Conservation (phyloP, 164 flowering plant genomes). For the Stephania yunnanensis region DNA sequence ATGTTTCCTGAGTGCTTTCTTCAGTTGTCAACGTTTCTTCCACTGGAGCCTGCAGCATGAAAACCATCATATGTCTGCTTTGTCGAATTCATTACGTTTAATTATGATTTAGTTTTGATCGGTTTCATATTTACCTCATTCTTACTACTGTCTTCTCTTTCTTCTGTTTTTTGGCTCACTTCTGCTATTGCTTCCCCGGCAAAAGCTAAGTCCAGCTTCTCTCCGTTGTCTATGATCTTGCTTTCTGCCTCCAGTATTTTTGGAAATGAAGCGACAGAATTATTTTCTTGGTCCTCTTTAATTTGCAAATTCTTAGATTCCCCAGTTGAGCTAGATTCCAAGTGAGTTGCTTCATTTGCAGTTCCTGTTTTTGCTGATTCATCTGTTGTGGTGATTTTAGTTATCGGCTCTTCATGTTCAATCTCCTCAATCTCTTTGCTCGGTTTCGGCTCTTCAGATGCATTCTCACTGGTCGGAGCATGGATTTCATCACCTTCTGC, state of each 20-base stretch:
- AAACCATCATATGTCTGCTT: constrained; percentile 6
- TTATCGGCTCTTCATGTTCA: constrained; percentile 10
- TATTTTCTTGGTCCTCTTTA: constrained; percentile 5
- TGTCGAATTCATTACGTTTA: neutral
- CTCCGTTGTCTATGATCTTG: constrained; percentile 11
- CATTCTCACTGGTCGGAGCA: constrained; percentile 3
- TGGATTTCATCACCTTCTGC: constrained; percentile 9
- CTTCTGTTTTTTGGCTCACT: neutral
- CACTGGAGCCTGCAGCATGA: constrained; percentile 20
- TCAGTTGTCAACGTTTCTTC: constrained; percentile 13
- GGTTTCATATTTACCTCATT: constrained; percentile 14
- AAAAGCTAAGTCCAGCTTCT: neutral
- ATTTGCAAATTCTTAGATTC: constrained; percentile 7
- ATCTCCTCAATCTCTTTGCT: constrained; percentile 10
- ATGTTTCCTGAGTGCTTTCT: constrained; percentile 10
- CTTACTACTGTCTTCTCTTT: constrained; percentile 7
- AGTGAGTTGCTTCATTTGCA: constrained; percentile 5
- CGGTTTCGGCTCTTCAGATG: constrained; percentile 13
- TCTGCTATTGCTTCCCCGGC: constrained; percentile 12
- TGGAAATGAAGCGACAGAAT: constrained; percentile 5
- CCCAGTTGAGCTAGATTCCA: neutral
- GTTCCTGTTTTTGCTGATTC: constrained; percentile 3
- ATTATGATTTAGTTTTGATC: neutral
- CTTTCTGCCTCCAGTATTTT: constrained; percentile 11
- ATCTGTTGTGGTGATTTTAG: constrained; percentile 9